Evolutionary conservation across 345 rosid genomes (phyloP).

Genomic region (Syzygium aqueum): DNA sequence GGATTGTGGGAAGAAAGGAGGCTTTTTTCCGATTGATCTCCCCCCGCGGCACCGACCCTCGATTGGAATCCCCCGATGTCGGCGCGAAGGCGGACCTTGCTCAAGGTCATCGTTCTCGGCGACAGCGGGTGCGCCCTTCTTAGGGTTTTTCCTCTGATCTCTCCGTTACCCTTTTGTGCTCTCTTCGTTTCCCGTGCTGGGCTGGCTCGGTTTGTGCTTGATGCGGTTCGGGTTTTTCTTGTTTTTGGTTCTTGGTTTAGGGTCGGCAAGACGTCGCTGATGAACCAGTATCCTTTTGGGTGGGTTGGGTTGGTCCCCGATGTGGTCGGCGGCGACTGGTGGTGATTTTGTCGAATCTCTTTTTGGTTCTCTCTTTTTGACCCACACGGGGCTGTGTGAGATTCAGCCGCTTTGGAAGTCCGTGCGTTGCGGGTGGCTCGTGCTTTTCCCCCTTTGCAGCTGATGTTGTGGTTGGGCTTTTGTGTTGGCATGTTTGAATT

Average conservation of each 20-base stretch:
- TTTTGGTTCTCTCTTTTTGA: neutral
- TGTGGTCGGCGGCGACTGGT: neutral
- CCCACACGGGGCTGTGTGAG: neutral
- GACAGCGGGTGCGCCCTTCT: constrained; percentile 72
- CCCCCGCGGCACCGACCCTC: neutral
- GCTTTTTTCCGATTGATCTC: neutral
- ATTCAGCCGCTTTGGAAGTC: neutral
- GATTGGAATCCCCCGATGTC: constrained; percentile 37
- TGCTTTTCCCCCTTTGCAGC: neutral
- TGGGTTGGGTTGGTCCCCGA: neutral
- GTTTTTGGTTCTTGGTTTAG: constrained; percentile 20
- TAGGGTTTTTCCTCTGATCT: constrained; percentile 1
- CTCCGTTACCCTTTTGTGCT: neutral
- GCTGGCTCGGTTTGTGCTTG: constrained; percentile 9
- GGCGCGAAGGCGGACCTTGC: constrained; percentile 83
- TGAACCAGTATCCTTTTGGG: constrained; percentile 88
- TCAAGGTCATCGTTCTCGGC: constrained; percentile 98
- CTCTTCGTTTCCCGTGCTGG: neutral
- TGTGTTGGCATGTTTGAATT: neutral
- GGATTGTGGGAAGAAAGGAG: neutral
- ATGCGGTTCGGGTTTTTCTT: neutral
- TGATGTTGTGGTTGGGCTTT: neutral
- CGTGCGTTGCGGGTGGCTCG: neutral
- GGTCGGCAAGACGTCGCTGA: constrained; percentile 98
- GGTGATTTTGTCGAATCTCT: neutral